Base-by-base conservation (phyloP, 2,329 filamentous ascomycete species). In the Lanzia echinophila region DNA sequence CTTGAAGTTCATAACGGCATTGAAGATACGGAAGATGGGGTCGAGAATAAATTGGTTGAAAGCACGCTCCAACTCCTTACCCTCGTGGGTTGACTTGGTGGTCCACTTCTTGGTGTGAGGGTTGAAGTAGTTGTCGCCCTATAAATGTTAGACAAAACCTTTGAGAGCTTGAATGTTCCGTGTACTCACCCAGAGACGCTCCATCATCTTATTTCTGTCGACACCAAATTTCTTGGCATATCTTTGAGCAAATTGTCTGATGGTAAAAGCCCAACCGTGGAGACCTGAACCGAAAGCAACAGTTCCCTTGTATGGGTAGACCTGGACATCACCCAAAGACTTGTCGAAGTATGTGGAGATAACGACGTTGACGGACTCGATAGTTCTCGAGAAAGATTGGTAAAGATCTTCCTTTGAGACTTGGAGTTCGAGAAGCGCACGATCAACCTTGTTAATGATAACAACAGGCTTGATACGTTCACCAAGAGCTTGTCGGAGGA, bases 151-250 rank as follows among this genome's bases (percentile, higher is more conserved):
- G 61, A 44, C 53, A 38, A 20, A n/a, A 52, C 56, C 31, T 17
- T 12, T 12, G 5, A 22, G 52, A 20, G 43, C n/a, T 22, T 33
- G 39, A 39, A 36, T 36, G 15, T 3, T 34, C 28, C 20, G 10
- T 36, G 19, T 59, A 70, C 83, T 75, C 77, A 89, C 86, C 94
- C 94, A 99, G 67, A 99, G 90, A 86, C 94, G 90, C 82, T 96
- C 90, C 88, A 97, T 96, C 94, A 99, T 96, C 90, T 97, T 97
- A 81, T 86, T 87, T 77, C 91, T 91, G 86, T 99, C 92, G 69
- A 99, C 94, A 87, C 94, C 94, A 70, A 99, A 99, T 81, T 99
- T 99, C 90, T 97, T 97, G 78, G 92, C 88, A 76, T 99, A 99
- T 70, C 87, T 85, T 72, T 83, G 75, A 68, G 94, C 94, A 77